A percentile compares a stretch with the other conserved stretches of the same genome.
These are phyloP conservation scores for Aspergillus cejpii DNA, from an alignment of 2,329 filamentous ascomycete genomes.

Conservation along the genomic window DNA sequence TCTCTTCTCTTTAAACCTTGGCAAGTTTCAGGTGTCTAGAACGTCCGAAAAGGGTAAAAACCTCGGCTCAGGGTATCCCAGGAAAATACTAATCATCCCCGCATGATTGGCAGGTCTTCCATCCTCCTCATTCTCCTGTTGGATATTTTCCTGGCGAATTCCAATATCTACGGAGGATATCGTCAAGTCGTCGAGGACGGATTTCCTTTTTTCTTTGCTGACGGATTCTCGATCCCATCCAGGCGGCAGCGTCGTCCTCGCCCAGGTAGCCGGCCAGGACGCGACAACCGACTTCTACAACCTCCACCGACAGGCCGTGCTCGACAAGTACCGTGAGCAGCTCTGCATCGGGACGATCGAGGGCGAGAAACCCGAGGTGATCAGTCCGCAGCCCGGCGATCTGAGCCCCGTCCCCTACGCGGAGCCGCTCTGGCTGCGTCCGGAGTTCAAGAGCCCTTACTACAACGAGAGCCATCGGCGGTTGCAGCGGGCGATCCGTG, in stretches of 20 bases:
- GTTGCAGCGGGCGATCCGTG: constrained; percentile 62
- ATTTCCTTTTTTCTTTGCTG: constrained; percentile 36
- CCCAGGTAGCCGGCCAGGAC: constrained; percentile 73
- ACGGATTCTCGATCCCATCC: constrained; percentile 84
- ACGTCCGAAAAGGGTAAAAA: neutral
- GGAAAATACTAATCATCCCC: constrained; percentile 8
- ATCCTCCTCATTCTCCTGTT: neutral
- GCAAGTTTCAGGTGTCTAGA: no score
- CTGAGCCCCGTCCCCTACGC: constrained; percentile 73
- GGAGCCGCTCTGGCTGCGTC: constrained; percentile 75
- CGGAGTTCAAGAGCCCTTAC: constrained; percentile 71
- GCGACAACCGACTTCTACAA: constrained; percentile 84
- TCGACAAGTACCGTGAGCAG: constrained; percentile 65
- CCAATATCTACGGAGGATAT: neutral
- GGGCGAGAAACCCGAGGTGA: constrained; percentile 67
- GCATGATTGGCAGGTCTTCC: constrained; percentile 11
- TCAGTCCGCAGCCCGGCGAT: constrained; percentile 63
- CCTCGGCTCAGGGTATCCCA: neutral
- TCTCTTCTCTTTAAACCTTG: no score
- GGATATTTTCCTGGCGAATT: neutral
- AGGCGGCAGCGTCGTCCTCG: constrained; percentile 70
- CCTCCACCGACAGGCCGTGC: constrained; percentile 83
- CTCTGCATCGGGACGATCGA: constrained; percentile 69
- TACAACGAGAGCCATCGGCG: constrained; percentile 67
- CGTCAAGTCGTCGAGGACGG: no score